Evolutionary conservation across 805 yeast species (phyloP).

Genomic region (Kazachstania bromeliacearum): DNA sequence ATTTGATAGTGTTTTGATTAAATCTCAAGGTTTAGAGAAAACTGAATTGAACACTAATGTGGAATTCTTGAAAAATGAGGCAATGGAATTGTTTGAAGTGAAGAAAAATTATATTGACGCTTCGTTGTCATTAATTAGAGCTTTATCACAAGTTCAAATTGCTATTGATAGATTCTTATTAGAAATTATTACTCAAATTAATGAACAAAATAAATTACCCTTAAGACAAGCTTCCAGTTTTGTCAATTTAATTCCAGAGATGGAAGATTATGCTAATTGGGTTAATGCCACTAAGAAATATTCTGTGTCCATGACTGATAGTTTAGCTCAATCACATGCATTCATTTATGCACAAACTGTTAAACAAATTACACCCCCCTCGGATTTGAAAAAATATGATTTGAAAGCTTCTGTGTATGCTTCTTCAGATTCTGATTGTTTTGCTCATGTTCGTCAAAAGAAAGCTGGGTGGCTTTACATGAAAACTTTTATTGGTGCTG

Average conservation of each 20-base stretch:
- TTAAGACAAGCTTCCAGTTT: conserved; percentile 11
- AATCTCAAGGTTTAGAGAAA: conserved; percentile 44
- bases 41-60: conserved; percentile 40
- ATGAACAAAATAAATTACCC: conserved; percentile 21
- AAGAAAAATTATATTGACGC: conserved; percentile 54
- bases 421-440: conserved; percentile 4
- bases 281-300: conserved; percentile 6
- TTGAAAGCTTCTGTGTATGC: conserved; percentile 8
- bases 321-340: conserved; percentile 42
- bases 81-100: conserved; percentile 57
- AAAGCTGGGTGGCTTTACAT: conserved; percentile 82
- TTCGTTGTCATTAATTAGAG: conserved; percentile 46
- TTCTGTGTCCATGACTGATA: conserved; percentile 14
- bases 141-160: conserved; percentile 30
- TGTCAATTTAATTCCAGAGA: conserved; percentile 6
- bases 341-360: conserved; percentile 53
- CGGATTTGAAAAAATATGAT: conserved; percentile 45
- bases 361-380: conserved; percentile 48
- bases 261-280: conserved; percentile 11
- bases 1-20: conserved; percentile 49
- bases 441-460: conserved; percentile 26
- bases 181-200: conserved; percentile 8
- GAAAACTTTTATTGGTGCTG: conserved; percentile 46
- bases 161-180: conserved; percentile 16
- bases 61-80: conserved; percentile 54